Base-by-base conservation (phyloP, 2,329 filamentous ascomycete species). In the Claviceps paspali region DNA sequence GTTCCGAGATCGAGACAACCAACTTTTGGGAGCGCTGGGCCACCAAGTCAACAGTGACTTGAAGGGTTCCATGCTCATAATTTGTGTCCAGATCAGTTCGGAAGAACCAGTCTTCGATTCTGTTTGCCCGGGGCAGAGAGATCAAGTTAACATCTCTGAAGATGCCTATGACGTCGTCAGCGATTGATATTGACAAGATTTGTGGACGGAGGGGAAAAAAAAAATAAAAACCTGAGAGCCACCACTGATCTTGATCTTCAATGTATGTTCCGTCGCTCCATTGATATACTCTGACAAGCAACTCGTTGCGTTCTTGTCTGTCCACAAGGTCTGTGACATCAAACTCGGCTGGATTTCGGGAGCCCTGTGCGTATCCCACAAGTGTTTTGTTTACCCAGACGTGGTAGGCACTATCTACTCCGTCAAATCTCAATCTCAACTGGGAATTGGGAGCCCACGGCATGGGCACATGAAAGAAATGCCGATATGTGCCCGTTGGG, bases 181-280 rank as follows among this genome's bases (percentile, higher is more conserved):
- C 14, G 5, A 33, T 8, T 12, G 3, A 9, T 18, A 11, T 11
- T 18, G 6, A 17, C 15, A 7, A 14, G 7, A 17, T 7, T 15
- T 26, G 8, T 22, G 6, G 10, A n/a, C n/a, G 21, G 4, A 30
- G 12, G 11, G 3, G 3, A 17, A 10, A 2, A 19, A 10, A 17
- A 3, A n/a, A 23, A 12, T 3, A 23, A 56, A 51, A 56, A 63
- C 67, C 70, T 19, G 68, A 73, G 7, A 78, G 54, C 68, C 73
- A 74, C 75, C 76, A 79, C 49, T 78, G 73, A 52, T 79, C 73
- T 47, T 74, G 73, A 39, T 79, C 74, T 51, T 82, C 76, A 29
- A 80, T 73, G 46, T 79, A 80, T 0, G 69, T 70, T 5, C 73
- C 76, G 46, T 79, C 75, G 10, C 66, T 79, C 61, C 70, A 79